Conservation (phyloP, 805 yeast genomes). For the Suhomyces canberraensis region DNA sequence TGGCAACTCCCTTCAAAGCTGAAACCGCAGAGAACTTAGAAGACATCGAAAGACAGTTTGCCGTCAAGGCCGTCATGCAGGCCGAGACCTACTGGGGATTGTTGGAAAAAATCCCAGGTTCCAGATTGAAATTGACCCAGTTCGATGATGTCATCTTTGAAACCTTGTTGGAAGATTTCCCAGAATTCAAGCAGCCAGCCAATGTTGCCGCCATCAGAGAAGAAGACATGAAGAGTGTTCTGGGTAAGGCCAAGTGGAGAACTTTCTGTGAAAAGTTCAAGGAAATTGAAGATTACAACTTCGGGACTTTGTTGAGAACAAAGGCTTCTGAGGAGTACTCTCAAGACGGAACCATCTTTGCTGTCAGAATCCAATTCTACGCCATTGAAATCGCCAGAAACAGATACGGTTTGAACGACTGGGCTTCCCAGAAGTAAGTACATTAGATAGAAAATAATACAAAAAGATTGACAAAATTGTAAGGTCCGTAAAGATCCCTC, state of each 20-base stretch:
- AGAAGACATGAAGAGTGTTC: conserved; percentile 73
- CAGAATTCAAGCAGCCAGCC: conserved; percentile 72
- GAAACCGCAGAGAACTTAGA: conserved; percentile 93
- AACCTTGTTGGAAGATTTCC: conserved; percentile 66
- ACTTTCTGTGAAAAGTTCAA: conserved; percentile 78
- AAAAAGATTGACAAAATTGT: too few species aligned
- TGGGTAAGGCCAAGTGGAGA: conserved; percentile 91
- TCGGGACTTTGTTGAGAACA: conserved; percentile 89
- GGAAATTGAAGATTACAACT: conserved; percentile 85
- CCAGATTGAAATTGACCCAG: conserved; percentile 68
- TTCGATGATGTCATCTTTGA: conserved; percentile 69
- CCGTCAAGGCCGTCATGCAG: conserved; percentile 94
- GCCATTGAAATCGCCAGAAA: conserved; percentile 95
- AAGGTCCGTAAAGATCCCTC: too few species aligned
- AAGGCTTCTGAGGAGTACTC: conserved; percentile 70
- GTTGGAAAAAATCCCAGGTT: conserved; percentile 71
- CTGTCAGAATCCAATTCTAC: conserved; percentile 88
- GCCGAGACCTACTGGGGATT: conserved; percentile 92
- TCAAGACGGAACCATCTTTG: conserved; percentile 83
- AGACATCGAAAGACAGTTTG: conserved; percentile 95
- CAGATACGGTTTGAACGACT: conserved; percentile 85
- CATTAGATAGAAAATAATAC: too few species aligned
- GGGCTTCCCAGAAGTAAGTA: conserved; percentile 49
- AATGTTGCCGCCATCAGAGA: conserved; percentile 62
- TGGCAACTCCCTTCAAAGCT: conserved; percentile 60